Conservation (phyloP, 352 stramenopile genomes). For the Globisporangium orthogonon region DNA sequence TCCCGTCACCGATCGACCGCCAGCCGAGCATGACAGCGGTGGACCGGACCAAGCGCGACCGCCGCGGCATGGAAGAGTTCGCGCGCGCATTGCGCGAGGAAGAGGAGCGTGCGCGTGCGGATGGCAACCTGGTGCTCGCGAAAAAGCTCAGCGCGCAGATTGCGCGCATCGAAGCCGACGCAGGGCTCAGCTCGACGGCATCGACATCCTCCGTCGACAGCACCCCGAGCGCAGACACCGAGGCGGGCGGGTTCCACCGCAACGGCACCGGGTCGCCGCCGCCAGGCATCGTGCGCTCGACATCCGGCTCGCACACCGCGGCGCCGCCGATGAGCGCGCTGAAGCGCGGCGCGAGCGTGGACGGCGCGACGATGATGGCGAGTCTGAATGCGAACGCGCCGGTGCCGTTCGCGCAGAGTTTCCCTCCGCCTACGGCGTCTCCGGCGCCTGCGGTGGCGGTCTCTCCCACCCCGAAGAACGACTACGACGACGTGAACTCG, state of each 20-base stretch:
- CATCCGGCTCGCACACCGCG: conserved; percentile 2
- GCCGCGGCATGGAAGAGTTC: conserved; percentile 70
- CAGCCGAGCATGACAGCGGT: conserved; percentile 37
- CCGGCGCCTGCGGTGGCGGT: conserved; percentile 22
- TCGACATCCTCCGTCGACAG: conserved; percentile 22
- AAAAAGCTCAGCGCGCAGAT: conserved; percentile 80
- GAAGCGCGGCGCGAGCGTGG: conserved; percentile 32
- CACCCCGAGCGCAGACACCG: conserved; percentile 28
- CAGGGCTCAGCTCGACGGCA: conserved; percentile 12
- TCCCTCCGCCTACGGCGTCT: conserved; percentile 2
- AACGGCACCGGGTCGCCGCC: conserved; percentile 19
- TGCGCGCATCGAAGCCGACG: conserved; percentile 59
- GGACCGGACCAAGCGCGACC: conserved; percentile 64
- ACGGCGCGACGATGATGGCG: conserved; percentile 14
- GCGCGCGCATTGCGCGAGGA: conserved; percentile 72
- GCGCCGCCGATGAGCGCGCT: conserved; percentile 16
- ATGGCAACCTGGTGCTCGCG: conserved; percentile 65
- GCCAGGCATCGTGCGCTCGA: conserved; percentile 9
- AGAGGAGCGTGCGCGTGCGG: conserved; percentile 70
- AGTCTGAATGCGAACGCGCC: conserved; percentile 11
- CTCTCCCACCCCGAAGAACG: conserved; percentile 23
- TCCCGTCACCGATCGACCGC: conserved; percentile 42
- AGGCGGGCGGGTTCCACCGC: conserved; percentile 17
- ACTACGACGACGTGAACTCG: conserved; percentile 76
- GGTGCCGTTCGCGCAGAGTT: conserved; percentile 12